Base-by-base conservation (phyloP, 2,329 filamentous ascomycete genomes). In the Shiraia sp. region DNA sequence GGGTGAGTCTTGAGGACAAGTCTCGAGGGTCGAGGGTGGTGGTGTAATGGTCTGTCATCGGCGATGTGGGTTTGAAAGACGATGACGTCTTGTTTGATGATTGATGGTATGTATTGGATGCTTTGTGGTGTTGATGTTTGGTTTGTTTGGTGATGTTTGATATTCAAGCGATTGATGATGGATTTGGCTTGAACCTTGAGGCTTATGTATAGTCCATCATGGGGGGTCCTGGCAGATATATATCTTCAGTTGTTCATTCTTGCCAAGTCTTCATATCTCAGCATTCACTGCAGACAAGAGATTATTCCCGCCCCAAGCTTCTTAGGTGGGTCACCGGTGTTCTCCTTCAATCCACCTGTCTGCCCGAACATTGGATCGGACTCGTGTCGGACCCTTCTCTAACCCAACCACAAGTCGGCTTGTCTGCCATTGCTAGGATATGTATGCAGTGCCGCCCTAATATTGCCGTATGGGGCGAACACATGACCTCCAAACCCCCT, bases 11-110 rank as follows among this genome's bases (percentile, higher is more conserved):
- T 51, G 50, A 45, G 34, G 49, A 43, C 43, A 61, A 54, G 51
- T 58, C 57, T 51, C 49, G 59, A 34, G 55, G 47, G 53, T 61
- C 48, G 47, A 64, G 51, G 32, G 45, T 35, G 46, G 54, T 42
- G 41, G 48, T 51, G 48, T 51, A 41, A 43, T 51, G 48, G 54
- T 59, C 49, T 51, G 60, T 63, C 65, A 66, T 66, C 60, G 56
- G 47, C 55, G 45, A 57, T 35, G 36, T 32, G 15, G 45, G 41
- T 28, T n/a, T 46, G n/a, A 28, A 29, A 40, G 22, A 45, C 35
- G 24, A 40, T 32, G 44, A 40, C 26, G 28, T 39, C 4, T 17
- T 29, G 28, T 36, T 38, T 29, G 13, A 27, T 9, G 15, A 16
- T 36, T 26, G 34, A 23, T 29, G 22, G 13, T 25, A 5, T 40